Base-by-base conservation (phyloP, 2,329 filamentous ascomycete genomes). In the Plenodomus biglobosus region DNA sequence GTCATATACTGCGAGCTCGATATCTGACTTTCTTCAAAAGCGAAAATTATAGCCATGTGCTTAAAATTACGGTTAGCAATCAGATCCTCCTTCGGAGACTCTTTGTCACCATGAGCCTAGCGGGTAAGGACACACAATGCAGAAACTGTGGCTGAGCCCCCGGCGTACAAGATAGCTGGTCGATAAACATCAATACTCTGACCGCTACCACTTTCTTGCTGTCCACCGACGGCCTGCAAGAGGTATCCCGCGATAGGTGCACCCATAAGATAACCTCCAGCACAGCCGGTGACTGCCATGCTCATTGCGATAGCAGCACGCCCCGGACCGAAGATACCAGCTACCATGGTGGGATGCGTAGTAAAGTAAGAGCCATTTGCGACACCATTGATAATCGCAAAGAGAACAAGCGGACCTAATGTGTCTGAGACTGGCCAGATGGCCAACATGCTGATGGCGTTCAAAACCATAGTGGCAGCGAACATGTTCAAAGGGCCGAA, bases 401-500 rank as follows among this genome's bases (percentile, higher is more conserved):
- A 67, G 15, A 66, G 10, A 8, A 66, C 42, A 13, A 68, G 53
- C 1, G 66, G 62, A 1, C 51, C 59, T 15, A 67, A 18, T 0
- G 61, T 58, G 8, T 56, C 58, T 0, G 61, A 65, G 0, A 66
- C 58, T 7, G 64, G 63, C 66, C 65, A 68, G 11, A 68, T 67
- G 0, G 63, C 65, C 4, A 68, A 44, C 64, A 69, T 68, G 21
- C 56, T 63, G 2, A 53, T 40, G 0, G 62, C 60, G 30, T 69
- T 64, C 22, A 67, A 22, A 0, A 56, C 21, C 57, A 63, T 65
- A 2, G 61, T 57, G 30, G 66, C 48, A 10, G 66, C 54, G 22
- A 69, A 60, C 42, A 56, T 70, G 37, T 70, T 70, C n/a, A 67
- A 52, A 15, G 65, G 61, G 0, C 68, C 68, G 17, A 69, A 50